These are phyloP conservation scores for Penicillium longicatenatum DNA, from an alignment of 495 filamentous ascomycete genomes.

Conservation along the genomic window DNA sequence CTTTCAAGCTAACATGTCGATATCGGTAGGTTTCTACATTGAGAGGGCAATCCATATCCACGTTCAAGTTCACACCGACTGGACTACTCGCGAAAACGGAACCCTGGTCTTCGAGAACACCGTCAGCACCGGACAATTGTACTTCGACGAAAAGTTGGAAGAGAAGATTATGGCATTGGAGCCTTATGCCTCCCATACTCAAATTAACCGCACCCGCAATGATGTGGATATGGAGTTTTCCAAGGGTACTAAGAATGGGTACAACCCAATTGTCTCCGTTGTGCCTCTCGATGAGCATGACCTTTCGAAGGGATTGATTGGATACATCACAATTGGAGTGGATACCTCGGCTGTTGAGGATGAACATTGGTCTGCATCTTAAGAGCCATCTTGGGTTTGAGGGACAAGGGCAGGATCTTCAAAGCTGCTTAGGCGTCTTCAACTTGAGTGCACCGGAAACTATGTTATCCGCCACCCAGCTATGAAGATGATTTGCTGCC, in stretches of 20 bases:
- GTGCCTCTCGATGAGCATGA: slow-evolving; percentile 46
- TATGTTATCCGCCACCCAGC: too few species aligned
- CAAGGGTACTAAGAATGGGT: slow-evolving; percentile 36
- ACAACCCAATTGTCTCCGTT: slow-evolving; percentile 53
- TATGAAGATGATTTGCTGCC: too few species aligned
- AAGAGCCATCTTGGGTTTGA: too few species aligned
- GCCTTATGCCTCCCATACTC: slow-evolving; percentile 7
- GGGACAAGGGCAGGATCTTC: too few species aligned
- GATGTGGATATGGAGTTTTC: slow-evolving; percentile 26
- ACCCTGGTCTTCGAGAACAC: slow-evolving; percentile 17
- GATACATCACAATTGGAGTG: slow-evolving; percentile 27
- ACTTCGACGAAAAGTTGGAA: slow-evolving; percentile 52
- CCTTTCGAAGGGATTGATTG: slow-evolving; percentile 52
- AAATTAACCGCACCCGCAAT: slow-evolving; percentile 11
- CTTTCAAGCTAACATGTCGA: background rate
- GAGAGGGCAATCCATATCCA: slow-evolving; percentile 28
- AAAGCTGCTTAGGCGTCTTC: too few species aligned
- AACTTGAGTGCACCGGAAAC: too few species aligned
- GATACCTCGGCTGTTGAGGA: slow-evolving; percentile 16
- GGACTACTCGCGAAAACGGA: slow-evolving; percentile 20
- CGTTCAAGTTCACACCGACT: slow-evolving; percentile 23
- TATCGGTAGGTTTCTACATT: slow-evolving; percentile 31
- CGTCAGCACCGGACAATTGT: slow-evolving; percentile 49
- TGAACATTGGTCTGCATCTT: background rate
- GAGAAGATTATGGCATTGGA: slow-evolving; percentile 37